Evolutionary conservation across 176 grass and related monocot genomes (phyloP).

Genomic region (Raddia guianensis): DNA sequence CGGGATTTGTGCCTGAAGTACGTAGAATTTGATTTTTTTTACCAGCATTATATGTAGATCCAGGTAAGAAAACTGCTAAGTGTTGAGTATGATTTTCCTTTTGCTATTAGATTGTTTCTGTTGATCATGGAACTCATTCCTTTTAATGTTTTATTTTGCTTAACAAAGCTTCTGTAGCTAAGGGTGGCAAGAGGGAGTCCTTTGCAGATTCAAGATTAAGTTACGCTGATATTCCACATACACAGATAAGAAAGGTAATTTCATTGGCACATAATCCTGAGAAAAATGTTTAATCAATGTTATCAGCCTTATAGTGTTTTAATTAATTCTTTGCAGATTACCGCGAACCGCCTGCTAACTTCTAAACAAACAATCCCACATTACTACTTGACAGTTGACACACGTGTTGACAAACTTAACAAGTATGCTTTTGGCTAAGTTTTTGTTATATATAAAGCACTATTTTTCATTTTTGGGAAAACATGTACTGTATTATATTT

Average conservation of each 20-base stretch:
- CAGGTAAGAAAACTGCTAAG: not conserved
- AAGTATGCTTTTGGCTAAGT: conserved; percentile 54
- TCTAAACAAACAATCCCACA: conserved; percentile 96
- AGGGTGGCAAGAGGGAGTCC: conserved; percentile 52
- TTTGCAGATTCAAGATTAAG: conserved; percentile 51
- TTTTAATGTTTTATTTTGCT: conserved; percentile 29
- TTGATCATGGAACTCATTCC: conserved; percentile 12
- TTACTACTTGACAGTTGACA: conserved; percentile 91
- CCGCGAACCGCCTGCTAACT: conserved; percentile 68
- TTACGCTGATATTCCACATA: conserved; percentile 81
- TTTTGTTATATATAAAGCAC: conserved; percentile 17
- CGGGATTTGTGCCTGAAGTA: not conserved
- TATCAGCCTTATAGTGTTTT: conserved; percentile 10
- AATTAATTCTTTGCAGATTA: conserved; percentile 59
- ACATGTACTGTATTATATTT: not conserved
- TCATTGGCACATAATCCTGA: not conserved
- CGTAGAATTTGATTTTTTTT: not conserved
- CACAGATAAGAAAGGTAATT: conserved; percentile 93
- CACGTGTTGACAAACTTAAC: conserved; percentile 81
- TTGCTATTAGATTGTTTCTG: not conserved
- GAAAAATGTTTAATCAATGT: not conserved
- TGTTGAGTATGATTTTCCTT: conserved; percentile 16
- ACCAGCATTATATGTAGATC: conserved; percentile 1
- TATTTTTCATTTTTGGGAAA: not conserved
- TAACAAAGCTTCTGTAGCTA: conserved; percentile 61